A percentile compares a stretch with the other conserved stretches of the same genome.
These are phyloP conservation scores for Globisporangium iwayamae DNA, from an alignment of 352 stramenopile genomes.

Conservation along the genomic window DNA sequence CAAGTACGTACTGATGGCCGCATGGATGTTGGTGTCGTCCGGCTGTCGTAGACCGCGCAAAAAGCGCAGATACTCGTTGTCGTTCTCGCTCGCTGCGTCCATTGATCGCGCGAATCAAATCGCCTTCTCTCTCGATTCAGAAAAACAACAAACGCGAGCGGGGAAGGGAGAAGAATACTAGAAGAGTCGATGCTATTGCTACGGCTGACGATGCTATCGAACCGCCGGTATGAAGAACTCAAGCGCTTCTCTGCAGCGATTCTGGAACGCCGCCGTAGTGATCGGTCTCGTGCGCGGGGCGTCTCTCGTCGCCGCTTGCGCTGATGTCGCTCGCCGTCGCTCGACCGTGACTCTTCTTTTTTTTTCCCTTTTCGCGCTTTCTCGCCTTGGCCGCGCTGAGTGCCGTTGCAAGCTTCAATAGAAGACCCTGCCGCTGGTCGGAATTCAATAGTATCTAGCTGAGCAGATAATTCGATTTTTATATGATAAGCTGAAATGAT, in stretches of 20 bases:
- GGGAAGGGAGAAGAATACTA: neutral
- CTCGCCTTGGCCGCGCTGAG: neutral
- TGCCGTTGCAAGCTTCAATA: neutral
- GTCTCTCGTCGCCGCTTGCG: neutral
- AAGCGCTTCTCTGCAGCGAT: neutral
- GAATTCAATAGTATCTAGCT: no score
- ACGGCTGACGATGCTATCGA: neutral
- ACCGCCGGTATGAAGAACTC: neutral
- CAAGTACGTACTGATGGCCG: constrained; percentile 34
- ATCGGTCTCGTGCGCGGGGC: neutral
- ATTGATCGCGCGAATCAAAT: neutral
- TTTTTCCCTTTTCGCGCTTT: constrained; percentile 1
- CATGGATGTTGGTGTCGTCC: constrained; percentile 46
- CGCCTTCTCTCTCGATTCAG: neutral
- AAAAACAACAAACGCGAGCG: neutral
- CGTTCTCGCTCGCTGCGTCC: constrained; percentile 27
- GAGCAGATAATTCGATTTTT: neutral
- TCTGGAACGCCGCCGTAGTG: neutral
- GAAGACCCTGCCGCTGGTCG: neutral
- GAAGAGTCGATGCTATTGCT: neutral
- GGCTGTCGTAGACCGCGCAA: constrained; percentile 52
- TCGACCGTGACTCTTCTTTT: neutral
- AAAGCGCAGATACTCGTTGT: constrained; percentile 82
- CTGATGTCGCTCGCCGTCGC: neutral
- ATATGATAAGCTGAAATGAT: neutral